Evolutionary conservation across 2,329 filamentous ascomycete species (phyloP), one percentile per base, ranked within the genome.

Genomic region (Xylariaceae sp.): DNA sequence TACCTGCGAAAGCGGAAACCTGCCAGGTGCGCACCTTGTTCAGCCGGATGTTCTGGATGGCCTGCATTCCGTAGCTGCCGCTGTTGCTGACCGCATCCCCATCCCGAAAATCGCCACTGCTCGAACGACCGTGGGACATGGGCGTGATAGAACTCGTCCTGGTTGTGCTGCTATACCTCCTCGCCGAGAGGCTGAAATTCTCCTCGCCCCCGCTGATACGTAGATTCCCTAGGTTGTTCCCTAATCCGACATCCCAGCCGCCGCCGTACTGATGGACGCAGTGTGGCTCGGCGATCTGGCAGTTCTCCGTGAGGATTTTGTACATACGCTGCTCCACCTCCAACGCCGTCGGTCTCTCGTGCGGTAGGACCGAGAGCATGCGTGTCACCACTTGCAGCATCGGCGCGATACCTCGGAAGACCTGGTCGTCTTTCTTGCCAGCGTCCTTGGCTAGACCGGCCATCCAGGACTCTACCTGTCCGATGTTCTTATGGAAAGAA

Each of bases 401-500:
- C 0, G 81, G 81, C 2, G 74, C 74, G 9, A 86, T 72, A 20
- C 82, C 82, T 19, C 73, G 71, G 54, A 84, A 82, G 2, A 82
- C 67, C 32, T 73, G 69, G 43, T 78, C 80, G 45, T 77, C 71
- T 63, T 80, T 79, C 64, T 79, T 81, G 59, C 63, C 70, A 49
- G 83, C 84, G n/a, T 87, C 83, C 55, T 83, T 83, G 29, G 83
- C 82, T 3, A 90, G 73, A 2, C 73, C 73, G 1, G 76, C 74
- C 76, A 90, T 88, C 89, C 89, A 92, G 14, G 78, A 78, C 60
- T 88, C 83, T 2, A 91, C 80, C 70, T 89, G 87, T 16, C 83
- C 80, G 1, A 88, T 76, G 63, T 91, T 90, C 61, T 83, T 82
- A 71, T 91, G 89, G 70, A 89, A 92, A 0, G 87, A 89, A 0